Evolutionary conservation across 129 eudicot species (phyloP).

Genomic region (Pittosporum tobira): DNA sequence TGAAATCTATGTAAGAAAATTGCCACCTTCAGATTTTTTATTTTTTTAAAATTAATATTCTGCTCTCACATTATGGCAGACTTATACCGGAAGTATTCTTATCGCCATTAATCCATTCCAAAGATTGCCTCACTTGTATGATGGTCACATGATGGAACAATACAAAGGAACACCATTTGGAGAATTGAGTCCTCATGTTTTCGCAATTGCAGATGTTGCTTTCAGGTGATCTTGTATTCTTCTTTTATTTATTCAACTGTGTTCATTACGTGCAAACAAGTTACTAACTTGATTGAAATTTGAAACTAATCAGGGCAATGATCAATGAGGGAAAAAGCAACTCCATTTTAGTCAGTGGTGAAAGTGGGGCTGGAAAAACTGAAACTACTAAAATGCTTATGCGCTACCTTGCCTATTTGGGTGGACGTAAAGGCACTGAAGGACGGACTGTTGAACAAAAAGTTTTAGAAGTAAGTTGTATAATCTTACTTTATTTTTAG

Average conservation of each 20-base stretch:
- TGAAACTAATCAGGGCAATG: slow-evolving; percentile 22
- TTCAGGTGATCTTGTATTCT: slow-evolving; percentile 15
- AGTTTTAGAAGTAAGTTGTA: slow-evolving; percentile 23
- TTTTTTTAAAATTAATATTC: slow-evolving; percentile 3
- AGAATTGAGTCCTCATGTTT: slow-evolving; percentile 31
- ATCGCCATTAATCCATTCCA: slow-evolving; percentile 31
- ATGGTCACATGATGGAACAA: slow-evolving; percentile 33
- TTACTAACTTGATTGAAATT: neutral
- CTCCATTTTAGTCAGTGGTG: slow-evolving; percentile 27
- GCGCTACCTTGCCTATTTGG: slow-evolving; percentile 26
- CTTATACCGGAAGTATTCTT: slow-evolving; percentile 24
- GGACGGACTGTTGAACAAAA: slow-evolving; percentile 29
- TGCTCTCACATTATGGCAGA: slow-evolving; percentile 22
- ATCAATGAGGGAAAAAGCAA: slow-evolving; percentile 29
- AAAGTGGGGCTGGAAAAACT: slow-evolving; percentile 34
- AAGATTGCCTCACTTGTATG: slow-evolving; percentile 29
- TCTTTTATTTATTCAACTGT: neutral
- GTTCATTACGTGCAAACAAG: neutral
- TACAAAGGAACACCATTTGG: slow-evolving; percentile 30
- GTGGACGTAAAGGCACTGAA: slow-evolving; percentile 22
- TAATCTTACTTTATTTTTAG: neutral
- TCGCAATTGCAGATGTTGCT: slow-evolving; percentile 29
- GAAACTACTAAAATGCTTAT: slow-evolving; percentile 32
- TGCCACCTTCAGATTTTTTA: neutral
- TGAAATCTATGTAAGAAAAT: slow-evolving; percentile 26